Conservation (phyloP, 306 rosid genomes). For the Spatholobus suberectus region DNA sequence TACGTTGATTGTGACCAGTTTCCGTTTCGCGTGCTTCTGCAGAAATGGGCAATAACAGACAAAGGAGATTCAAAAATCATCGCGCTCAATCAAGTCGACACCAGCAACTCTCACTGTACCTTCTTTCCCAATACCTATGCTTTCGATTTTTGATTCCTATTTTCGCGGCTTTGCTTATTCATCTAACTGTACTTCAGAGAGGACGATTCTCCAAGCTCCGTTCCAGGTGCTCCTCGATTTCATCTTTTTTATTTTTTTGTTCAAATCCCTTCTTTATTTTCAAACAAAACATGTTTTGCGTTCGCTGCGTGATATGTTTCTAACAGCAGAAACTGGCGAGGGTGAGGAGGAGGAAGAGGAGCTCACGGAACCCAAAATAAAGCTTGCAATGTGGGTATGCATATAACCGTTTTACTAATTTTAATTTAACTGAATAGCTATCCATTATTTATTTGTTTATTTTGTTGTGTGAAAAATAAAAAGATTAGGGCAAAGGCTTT, state of each 20-base stretch:
- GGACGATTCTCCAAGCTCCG: slow-evolving; percentile 55
- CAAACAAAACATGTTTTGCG: slow-evolving; percentile 21
- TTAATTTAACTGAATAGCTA: neutral
- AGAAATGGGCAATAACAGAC: slow-evolving; percentile 72
- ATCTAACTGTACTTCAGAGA: slow-evolving; percentile 53
- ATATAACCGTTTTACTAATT: slow-evolving; percentile 15
- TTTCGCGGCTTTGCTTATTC: slow-evolving; percentile 19
- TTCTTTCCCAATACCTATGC: neutral
- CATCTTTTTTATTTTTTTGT: neutral
- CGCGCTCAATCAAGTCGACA: slow-evolving; percentile 63
- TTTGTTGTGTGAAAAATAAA: neutral
- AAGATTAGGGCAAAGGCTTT: neutral
- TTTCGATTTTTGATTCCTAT: neutral
- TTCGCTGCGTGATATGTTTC: neutral
- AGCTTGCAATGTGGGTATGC: slow-evolving; percentile 98
- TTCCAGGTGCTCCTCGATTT: slow-evolving; percentile 57
- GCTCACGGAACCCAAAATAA: slow-evolving; percentile 58
- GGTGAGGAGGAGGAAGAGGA: slow-evolving; percentile 44
- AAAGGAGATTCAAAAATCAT: slow-evolving; percentile 62
- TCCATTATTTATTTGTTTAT: neutral
- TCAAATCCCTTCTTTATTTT: neutral
- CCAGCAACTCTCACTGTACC: slow-evolving; percentile 54
- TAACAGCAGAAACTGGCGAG: slow-evolving; percentile 48
- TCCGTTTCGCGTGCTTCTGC: neutral
- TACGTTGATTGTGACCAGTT: neutral